Percentiles rank a stretch among this genome's conserved stretches.
Conservation (phyloP, 805 yeast species). For the Kregervanrija pseudodelftensis region DNA sequence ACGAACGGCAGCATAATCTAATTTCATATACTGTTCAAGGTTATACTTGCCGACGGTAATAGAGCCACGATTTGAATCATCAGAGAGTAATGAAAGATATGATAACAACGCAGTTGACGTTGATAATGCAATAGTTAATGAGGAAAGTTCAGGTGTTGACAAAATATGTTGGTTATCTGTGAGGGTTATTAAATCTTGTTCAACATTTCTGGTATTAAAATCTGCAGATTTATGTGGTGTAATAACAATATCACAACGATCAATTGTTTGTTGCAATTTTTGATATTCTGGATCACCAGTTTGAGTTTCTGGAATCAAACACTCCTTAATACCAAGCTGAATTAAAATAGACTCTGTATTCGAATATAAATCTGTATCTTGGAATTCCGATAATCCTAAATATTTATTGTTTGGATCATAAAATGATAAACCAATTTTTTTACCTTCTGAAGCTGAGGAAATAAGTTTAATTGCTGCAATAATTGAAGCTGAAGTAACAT, state of each 20-base stretch:
- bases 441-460: slow-evolving; percentile 34
- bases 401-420: slow-evolving; percentile 62
- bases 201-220: slow-evolving; percentile 62
- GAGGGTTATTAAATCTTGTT: slow-evolving; percentile 70
- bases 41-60: slow-evolving; percentile 59
- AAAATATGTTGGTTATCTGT: slow-evolving; percentile 48
- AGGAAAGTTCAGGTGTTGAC: slow-evolving; percentile 48
- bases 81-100: slow-evolving; percentile 59
- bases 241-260: slow-evolving; percentile 69
- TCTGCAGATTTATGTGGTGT: slow-evolving; percentile 52
- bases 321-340: slow-evolving; percentile 86
- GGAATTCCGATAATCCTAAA: slow-evolving; percentile 70
- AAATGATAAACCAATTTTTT: slow-evolving; percentile 69
- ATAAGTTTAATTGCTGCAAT: slow-evolving; percentile 46
- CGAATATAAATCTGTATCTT: slow-evolving; percentile 81
- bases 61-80: slow-evolving; percentile 46
- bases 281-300: slow-evolving; percentile 44
- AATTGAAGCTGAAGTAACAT: slow-evolving; percentile 32
- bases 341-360: slow-evolving; percentile 80
- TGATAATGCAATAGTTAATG: slow-evolving; percentile 44
- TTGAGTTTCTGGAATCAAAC: slow-evolving; percentile 45
- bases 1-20: slow-evolving; percentile 83
- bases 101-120: slow-evolving; percentile 63
- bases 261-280: slow-evolving; percentile 65
- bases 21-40: slow-evolving; percentile 74